Base-by-base conservation (phyloP, 2,329 filamentous ascomycete genomes). In the Mycosphaerella arachidis region DNA sequence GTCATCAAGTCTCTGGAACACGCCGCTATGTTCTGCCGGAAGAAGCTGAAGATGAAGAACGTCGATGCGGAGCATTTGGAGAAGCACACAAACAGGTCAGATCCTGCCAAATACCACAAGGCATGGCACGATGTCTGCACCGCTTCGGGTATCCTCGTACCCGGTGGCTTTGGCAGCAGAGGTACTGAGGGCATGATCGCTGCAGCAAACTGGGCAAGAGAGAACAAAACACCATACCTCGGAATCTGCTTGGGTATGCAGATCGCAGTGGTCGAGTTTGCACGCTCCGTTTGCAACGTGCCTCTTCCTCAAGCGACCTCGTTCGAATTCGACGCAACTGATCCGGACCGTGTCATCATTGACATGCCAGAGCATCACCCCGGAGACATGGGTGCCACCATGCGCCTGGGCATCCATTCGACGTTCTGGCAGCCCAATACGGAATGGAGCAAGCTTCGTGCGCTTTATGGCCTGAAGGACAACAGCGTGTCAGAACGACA, bases 231-330 rank as follows among this genome's bases (percentile, higher is more conserved):
- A 3, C 92, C 92, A 1, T 97, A 89, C 77, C 82, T 97, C 0
- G 94, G 94, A 60, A 89, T 97, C 64, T 97, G 93, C 73, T 80
- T 97, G 24, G 92, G 92, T 59, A 91, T 96, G 87, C 94, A 97
- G 74, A 84, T 96, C 51, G 92, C 93, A 20, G 91, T 96, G 51
- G 89, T 97, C 67, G 92, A 97, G 75, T 91, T 86, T 68, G 91
- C 92, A 1, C 86, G 92, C 46, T 86, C 91, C 66, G 79, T 93
- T 1, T 89, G 86, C 75, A 84, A 84, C 30, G 81, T 92, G 63
- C 68, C 68, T 10, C 68, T 78, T 35, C 74, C 76, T 3, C 76
- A 79, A 48, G 84, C 84, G 0, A 80, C 79, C 4, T 84, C 80
- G 6, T 79, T 79, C 57, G 85, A 87, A 66, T 81, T 87, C 64